These are phyloP conservation scores for Schoenoplectus tabernaemontani DNA, from an alignment of 202 grass and related monocot species.

Conservation along the genomic window DNA sequence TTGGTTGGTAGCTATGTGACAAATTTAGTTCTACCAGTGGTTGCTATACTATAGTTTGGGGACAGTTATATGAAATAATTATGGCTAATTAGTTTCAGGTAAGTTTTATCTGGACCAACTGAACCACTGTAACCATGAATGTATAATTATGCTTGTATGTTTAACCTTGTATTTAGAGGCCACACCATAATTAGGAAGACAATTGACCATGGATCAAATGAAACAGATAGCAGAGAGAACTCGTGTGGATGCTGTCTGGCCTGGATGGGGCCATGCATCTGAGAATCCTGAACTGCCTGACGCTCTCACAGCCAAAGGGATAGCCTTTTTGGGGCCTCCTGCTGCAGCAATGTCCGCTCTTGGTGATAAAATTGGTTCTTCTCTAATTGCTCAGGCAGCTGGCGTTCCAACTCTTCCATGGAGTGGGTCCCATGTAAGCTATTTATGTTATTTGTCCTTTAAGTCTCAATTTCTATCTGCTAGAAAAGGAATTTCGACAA, in stretches of 20 bases:
- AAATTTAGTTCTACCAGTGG: neutral
- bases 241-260: conserved; percentile 95
- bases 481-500: neutral
- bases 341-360: conserved; percentile 74
- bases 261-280: conserved; percentile 97
- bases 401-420: conserved; percentile 97
- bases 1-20: neutral
- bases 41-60: neutral
- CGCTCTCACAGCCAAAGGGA: conserved; percentile 67
- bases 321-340: conserved; percentile 92
- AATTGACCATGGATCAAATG: neutral
- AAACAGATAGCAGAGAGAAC: conserved; percentile 89
- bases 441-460: conserved; percentile 30
- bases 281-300: conserved; percentile 97
- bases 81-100: neutral
- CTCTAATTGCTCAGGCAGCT: conserved; percentile 95
- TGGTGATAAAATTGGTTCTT: conserved; percentile 98
- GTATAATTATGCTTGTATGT: neutral
- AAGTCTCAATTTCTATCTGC: neutral
- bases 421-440: conserved; percentile 90
- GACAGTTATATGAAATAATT: neutral
- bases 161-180: neutral
- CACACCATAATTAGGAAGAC: neutral
- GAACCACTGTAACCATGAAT: neutral
- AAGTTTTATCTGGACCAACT: neutral